Percentiles rank a stretch among this genome's conserved stretches.
phyloP scores from a whole-genome alignment of 495 filamentous ascomycete genomes.

The Sphaerosporella brunnea region DNA sequence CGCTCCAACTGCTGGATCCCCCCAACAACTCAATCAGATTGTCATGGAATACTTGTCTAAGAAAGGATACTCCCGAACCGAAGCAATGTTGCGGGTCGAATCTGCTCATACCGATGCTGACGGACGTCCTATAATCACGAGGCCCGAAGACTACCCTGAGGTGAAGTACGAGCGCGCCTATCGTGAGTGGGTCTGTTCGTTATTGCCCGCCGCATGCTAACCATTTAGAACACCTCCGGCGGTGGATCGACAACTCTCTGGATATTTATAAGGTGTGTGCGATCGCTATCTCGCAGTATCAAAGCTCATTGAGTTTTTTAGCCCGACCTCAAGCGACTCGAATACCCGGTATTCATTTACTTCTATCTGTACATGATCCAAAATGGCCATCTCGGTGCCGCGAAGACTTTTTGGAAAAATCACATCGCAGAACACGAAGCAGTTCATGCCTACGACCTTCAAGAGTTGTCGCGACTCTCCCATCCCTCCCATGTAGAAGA shows the following conservation, averaged over 20 bases:
- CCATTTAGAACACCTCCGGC: conserved; percentile 42
- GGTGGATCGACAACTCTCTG: conserved; percentile 75
- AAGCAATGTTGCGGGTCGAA: conserved; percentile 82
- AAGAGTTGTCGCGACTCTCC: conserved; percentile 45
- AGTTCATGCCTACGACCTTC: conserved; percentile 60
- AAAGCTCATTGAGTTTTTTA: conserved; percentile 22
- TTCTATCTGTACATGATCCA: conserved; percentile 68
- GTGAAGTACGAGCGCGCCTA: conserved; percentile 61
- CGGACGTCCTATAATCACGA: conserved; percentile 44
- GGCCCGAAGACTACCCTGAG: conserved; percentile 48
- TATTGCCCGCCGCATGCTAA: conserved; percentile 9
- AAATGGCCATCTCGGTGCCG: conserved; percentile 52
- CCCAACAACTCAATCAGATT: conserved; percentile 89
- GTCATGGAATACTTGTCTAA: conserved; percentile 94
- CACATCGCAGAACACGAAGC: conserved; percentile 52
- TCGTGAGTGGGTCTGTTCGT: conserved; percentile 29
- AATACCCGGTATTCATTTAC: conserved; percentile 90
- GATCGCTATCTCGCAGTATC: not conserved
- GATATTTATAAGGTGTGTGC: conserved; percentile 71
- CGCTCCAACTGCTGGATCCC: conserved; percentile 31
- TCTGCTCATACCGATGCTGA: conserved; percentile 64
- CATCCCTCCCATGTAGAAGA: conserved; percentile 60
- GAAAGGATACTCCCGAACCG: conserved; percentile 84
- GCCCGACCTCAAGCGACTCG: conserved; percentile 70
- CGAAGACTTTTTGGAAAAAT: conserved; percentile 47